Base-by-base conservation (phyloP, 306 rosid genomes). In the Glycine soja region DNA sequence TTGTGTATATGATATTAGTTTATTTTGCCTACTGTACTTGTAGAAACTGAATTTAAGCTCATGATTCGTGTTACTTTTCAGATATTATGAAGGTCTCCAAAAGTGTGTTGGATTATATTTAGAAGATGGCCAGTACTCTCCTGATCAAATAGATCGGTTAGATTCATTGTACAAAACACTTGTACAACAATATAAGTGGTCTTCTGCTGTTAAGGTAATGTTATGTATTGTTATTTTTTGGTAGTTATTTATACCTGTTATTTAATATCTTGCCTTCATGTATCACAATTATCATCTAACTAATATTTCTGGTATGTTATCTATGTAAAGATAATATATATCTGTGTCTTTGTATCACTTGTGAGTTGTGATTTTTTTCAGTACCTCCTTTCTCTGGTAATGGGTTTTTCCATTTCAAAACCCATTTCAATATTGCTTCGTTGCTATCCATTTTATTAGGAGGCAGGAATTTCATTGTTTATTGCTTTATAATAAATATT, bases 31-130 rank as follows among this genome's bases (percentile, higher is more conserved):
- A 24, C 36, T 48, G 50, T 11, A 65, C 52, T 56, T 24, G 11
- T 72, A 11, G 74, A 68, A 68, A 59, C 81, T 82, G 53, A 70
- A 63, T 50, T 43, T 45, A 67, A 40, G 77, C 64, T 82, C 79
- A 8, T 57, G 67, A 50, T 82, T 86, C 61, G 38, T 73, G 38
- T 48, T 51, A 24, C 54, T 30, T 45, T 76, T 84, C 88, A 95
- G 99, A 72, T 93, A 95, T 76, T 95, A 91, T 81, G 93, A 93
- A 86, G 99, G 99, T 85, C 92, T 95, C 74, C 99, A 95, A 80
- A 91, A 87, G 81, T 95, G 99, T 81, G 88, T 89, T 75, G 97
- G 98, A 78, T 88, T 95, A 72, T 83, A 84, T 84, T 87, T 89
- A 66, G 90, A 91, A 85, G 86, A 88, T 76, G 92, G 85, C 43